Base-by-base conservation (phyloP, 2,329 filamentous ascomycete genomes). In the Fusarium lyarnte region DNA sequence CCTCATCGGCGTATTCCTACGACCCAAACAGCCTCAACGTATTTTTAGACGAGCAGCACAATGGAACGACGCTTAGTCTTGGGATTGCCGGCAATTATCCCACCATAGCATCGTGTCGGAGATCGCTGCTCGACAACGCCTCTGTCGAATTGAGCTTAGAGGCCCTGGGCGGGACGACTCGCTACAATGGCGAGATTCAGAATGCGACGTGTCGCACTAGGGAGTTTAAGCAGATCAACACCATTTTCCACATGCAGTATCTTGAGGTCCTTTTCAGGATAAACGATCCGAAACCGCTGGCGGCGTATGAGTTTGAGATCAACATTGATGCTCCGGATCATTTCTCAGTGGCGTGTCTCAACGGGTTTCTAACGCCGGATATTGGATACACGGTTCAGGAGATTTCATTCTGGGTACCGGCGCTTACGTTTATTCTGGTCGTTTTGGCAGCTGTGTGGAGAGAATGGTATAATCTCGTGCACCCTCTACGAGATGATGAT, bases 181-280 rank as follows among this genome's bases (percentile, higher is more conserved):
- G 39, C n/a, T 76, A 76, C 8, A 38, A 45, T 27, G 67, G 69
- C 27, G 58, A 69, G 10, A 39, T 74, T 19, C 59, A 49, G 8
- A 77, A 77, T 41, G 55, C 70, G 45, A 71, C 75, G 13, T 77
- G 75, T 51, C 4, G 14, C 7, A 53, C 41, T 1, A 41, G 13
- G 21, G 13, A 58, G 14, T 12, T 16, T 3, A 33, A 19, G 21
- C 31, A 47, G 8, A 27, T 36, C 8, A n/a, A 25, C 10, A 35
- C 6, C 3, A 13, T 8, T 17, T 31, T 57, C 3, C n/a, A 51
- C 27, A 14, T 35, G 12, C 63, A 73, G 6, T 5, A 31, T 6
- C 21, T 73, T 1, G 23, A 63, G 1, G 23, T 73, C 3, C 6
- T 57, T 6, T 73, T 74, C 41, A 52, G 41, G 4, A 55, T 92